A percentile compares a stretch with the other conserved stretches of the same genome.
These are phyloP conservation scores for Fusarium virguliforme DNA, from an alignment of 2,329 filamentous ascomycete species.

Conservation along the genomic window DNA sequence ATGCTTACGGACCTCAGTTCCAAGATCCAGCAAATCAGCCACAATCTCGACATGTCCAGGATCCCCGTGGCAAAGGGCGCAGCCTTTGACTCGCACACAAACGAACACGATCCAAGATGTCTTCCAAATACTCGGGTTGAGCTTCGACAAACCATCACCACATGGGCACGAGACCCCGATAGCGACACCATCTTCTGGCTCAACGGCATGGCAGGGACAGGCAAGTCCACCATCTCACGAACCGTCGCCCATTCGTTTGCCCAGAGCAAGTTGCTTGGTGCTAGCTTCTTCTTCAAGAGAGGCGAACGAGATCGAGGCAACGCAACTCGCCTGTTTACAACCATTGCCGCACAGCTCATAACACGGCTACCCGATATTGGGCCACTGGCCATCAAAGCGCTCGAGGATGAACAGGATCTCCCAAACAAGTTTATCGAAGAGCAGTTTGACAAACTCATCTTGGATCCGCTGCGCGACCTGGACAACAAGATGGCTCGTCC, in stretches of 20 bases:
- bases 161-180: constrained; percentile 30
- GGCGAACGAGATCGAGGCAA: constrained; percentile 56
- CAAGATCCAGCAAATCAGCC: not conserved
- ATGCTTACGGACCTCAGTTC: not conserved
- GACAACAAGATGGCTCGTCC: rapidly evolving
- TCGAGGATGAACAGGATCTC: constrained; percentile 17
- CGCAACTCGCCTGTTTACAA: constrained; percentile 57
- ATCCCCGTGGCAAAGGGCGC: constrained; percentile 47
- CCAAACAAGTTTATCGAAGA: not conserved
- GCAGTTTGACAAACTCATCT: constrained; percentile 35
- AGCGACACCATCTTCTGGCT: constrained; percentile 57
- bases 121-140: constrained; percentile 53
- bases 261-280: constrained; percentile 43
- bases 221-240: constrained; percentile 59
- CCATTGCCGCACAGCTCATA: constrained; percentile 57
- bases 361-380: constrained; percentile 17
- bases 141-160: constrained; percentile 46
- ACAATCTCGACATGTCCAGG: not conserved
- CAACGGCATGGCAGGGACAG: constrained; percentile 58
- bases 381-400: constrained; percentile 40
- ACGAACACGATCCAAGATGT: constrained; percentile 55
- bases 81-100: constrained; percentile 55
- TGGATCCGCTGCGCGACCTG: constrained; percentile 1
- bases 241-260: constrained; percentile 56
- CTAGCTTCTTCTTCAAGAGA: constrained; percentile 63